Evolutionary conservation across 2,329 filamentous ascomycete species (phyloP).

Genomic region (Thelonectria olida): DNA sequence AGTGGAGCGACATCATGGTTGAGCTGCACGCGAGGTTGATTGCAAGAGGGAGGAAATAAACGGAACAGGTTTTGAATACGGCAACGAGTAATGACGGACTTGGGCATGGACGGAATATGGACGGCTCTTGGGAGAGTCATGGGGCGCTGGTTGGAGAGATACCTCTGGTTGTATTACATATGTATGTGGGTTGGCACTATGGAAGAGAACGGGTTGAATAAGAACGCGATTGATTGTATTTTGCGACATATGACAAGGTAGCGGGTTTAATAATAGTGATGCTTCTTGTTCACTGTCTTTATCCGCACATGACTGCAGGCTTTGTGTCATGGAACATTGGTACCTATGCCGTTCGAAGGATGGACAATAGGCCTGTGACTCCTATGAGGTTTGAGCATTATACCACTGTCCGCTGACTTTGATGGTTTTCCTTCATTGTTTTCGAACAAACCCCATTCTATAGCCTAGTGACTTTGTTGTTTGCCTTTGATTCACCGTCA

Average conservation of each 20-base stretch:
- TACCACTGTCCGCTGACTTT: too few species aligned
- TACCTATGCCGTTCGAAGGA: too few species aligned
- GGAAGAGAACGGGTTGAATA: too few species aligned
- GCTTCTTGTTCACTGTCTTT: too few species aligned
- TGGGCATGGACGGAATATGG: conserved; percentile 40
- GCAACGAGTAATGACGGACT: conserved; percentile 43
- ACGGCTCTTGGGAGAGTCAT: conserved; percentile 29
- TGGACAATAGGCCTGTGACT: too few species aligned
- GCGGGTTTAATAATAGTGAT: too few species aligned
- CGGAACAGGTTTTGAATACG: conserved; percentile 22
- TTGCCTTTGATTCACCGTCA: conserved; percentile 1
- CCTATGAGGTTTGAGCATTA: too few species aligned
- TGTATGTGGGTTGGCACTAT: neutral
- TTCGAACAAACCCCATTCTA: neutral
- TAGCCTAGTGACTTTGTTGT: neutral
- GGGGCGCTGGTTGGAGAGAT: conserved; percentile 36
- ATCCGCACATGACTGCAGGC: too few species aligned
- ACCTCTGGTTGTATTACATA: too few species aligned
- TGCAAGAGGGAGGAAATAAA: conserved; percentile 62
- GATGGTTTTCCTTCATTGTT: neutral
- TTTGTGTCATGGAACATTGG: too few species aligned
- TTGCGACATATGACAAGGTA: too few species aligned
- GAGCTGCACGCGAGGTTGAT: conserved; percentile 66
- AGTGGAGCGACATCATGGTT: conserved; percentile 64
- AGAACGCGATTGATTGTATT: too few species aligned